A percentile compares a stretch with the other conserved stretches of the same genome.
phyloP scores from a whole-genome alignment of 2,329 filamentous ascomycete species.

The Sarocladiaceae sp. region DNA sequence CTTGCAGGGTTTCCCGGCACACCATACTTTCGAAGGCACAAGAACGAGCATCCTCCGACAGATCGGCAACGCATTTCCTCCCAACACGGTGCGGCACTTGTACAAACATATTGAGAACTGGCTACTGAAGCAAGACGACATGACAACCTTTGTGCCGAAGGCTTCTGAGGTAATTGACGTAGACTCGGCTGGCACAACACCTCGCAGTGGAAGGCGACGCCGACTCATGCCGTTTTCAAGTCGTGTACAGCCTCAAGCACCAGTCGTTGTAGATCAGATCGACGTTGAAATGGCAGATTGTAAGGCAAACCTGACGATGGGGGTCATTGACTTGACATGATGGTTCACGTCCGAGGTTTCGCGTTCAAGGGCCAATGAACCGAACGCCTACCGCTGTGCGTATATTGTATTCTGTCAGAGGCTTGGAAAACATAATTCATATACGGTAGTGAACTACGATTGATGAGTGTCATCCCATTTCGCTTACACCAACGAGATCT shows the following conservation, averaged over 20 bases:
- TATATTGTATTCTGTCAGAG: too few species aligned
- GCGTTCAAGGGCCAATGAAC: too few species aligned
- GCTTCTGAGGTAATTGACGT: not conserved
- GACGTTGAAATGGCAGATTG: not conserved
- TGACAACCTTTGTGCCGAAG: conserved; percentile 17
- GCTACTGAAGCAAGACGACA: conserved; percentile 39
- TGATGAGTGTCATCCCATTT: too few species aligned
- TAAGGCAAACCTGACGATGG: too few species aligned
- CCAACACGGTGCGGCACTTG: conserved; percentile 46
- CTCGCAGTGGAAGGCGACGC: not conserved
- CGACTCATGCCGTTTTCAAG: not conserved
- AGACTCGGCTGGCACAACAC: not conserved
- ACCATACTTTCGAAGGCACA: conserved; percentile 51
- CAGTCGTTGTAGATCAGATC: too few species aligned
- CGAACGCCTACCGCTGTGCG: too few species aligned
- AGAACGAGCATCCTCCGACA: conserved; percentile 49
- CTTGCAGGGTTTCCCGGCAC: conserved; percentile 64
- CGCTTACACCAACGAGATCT: too few species aligned
- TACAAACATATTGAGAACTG: conserved; percentile 44
- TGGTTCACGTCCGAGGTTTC: too few species aligned
- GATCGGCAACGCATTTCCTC: conserved; percentile 78
- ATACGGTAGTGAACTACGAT: too few species aligned
- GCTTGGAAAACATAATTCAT: too few species aligned
- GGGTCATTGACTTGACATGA: too few species aligned
- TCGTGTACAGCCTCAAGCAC: not conserved